A percentile compares a stretch with the other conserved stretches of the same genome.
Evolutionary conservation across 805 yeast genomes (phyloP).

Genomic region (Hanseniaspora occidentalis): DNA sequence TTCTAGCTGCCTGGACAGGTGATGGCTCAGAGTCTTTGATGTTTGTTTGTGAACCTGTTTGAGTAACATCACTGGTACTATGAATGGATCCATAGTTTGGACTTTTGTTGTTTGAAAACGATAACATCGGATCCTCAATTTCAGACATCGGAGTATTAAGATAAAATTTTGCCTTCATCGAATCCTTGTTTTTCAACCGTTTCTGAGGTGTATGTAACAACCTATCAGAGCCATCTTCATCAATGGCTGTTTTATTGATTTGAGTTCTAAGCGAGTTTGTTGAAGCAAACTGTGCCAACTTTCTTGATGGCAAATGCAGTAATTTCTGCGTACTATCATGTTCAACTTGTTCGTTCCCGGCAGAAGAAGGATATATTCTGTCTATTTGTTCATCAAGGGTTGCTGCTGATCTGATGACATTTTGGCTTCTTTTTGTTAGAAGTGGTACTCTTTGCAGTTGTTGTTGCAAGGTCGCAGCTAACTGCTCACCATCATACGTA

Average conservation of each 20-base stretch:
- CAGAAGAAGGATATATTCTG: no score
- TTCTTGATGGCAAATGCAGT: background rate
- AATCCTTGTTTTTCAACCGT: no score
- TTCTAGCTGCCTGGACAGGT: slow-evolving; percentile 10
- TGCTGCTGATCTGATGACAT: background rate
- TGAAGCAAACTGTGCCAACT: background rate
- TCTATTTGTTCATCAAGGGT: no score
- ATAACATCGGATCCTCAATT: background rate
- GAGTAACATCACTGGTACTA: no score
- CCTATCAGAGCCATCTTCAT: slow-evolving; percentile 2
- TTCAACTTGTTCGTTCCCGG: no score
- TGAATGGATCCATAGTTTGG: no score
- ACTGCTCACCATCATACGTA: no score
- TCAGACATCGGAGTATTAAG: background rate
- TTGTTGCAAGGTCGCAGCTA: background rate
- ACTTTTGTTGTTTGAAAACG: no score
- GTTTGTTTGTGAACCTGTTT: no score
- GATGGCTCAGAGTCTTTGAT: background rate
- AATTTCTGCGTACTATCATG: no score
- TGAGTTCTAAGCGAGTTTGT: slow-evolving; percentile 4
- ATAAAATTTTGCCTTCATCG: background rate
- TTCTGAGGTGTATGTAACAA: background rate
- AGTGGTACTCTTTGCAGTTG: background rate
- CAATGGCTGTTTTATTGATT: background rate
- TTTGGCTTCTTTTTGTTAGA: background rate